Conservation (phyloP, 768 basidiomycete genomes). For the Daedaleopsis sinensis region DNA sequence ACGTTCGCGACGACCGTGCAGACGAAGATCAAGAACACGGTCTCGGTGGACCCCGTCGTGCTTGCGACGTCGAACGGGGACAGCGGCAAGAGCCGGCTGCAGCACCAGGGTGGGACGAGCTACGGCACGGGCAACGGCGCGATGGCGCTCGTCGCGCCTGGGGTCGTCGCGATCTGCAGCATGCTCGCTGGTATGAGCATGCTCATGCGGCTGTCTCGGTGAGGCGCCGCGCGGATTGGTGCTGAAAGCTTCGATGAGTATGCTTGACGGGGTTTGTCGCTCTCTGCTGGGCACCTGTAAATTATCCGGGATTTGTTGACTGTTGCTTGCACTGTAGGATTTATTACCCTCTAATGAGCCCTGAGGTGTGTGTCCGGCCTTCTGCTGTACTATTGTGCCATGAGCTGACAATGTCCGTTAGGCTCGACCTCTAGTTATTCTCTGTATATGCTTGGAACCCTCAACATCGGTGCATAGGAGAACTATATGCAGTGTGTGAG, state of each 20-base stretch:
- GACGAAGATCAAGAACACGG: slow-evolving; percentile 56
- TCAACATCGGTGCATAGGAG: no score
- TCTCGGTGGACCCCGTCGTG: slow-evolving; percentile 52
- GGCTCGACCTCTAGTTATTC: no score
- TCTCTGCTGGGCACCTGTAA: background rate
- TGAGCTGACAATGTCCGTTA: no score
- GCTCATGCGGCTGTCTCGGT: slow-evolving; percentile 16
- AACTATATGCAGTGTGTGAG: no score
- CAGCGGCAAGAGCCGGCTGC: slow-evolving; percentile 38
- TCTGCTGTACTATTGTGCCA: no score
- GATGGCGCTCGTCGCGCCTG: slow-evolving; percentile 19
- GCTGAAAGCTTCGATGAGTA: no score
- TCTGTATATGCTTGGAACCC: no score
- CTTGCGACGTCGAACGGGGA: slow-evolving; percentile 68
- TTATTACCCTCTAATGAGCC: background rate
- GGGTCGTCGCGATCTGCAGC: slow-evolving; percentile 18
- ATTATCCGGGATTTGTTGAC: slow-evolving; percentile 2
- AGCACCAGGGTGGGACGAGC: slow-evolving; percentile 22
- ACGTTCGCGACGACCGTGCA: slow-evolving; percentile 60
- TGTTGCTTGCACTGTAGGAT: slow-evolving; percentile 1
- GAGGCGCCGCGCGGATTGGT: background rate
- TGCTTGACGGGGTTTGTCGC: background rate
- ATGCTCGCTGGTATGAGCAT: slow-evolving; percentile 18
- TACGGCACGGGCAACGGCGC: slow-evolving; percentile 28
- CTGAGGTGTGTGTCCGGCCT: background rate